These are phyloP conservation scores for Cruciata laevipes DNA, from an alignment of 257 asterid genomes.

Conservation along the genomic window DNA sequence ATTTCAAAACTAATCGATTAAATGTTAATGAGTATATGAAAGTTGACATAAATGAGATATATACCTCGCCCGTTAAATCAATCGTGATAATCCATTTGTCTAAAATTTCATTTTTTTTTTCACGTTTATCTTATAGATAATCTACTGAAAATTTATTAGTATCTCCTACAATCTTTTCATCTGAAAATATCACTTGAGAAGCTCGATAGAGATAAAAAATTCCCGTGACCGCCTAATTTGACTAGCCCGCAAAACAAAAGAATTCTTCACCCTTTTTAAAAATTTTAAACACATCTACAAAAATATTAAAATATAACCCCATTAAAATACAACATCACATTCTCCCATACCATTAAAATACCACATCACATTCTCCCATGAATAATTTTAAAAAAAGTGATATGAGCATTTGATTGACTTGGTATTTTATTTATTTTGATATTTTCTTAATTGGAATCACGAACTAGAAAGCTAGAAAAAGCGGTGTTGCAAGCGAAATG, in stretches of 20 bases:
- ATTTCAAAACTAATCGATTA: no score
- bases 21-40: no score
- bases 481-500: no score
- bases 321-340: not conserved
- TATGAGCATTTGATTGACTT: no score
- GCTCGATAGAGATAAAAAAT: slow-evolving; percentile 82
- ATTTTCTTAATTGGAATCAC: no score
- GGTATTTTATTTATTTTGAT: no score
- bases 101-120: slow-evolving; percentile 39
- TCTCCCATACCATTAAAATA: no score
- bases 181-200: slow-evolving; percentile 63
- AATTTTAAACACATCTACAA: slow-evolving; percentile 57
- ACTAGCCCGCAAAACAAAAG: slow-evolving; percentile 71
- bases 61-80: slow-evolving; percentile 91
- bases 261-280: slow-evolving; percentile 68
- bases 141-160: slow-evolving; percentile 41
- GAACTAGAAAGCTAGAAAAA: no score
- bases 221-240: slow-evolving; percentile 83
- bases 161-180: slow-evolving; percentile 39
- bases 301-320: no score
- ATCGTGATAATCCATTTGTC: slow-evolving; percentile 94
- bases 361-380: no score
- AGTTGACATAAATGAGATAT: no score
- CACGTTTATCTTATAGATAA: slow-evolving; percentile 46
- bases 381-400: no score